Evolutionary conservation across 176 grass and related monocot genomes (phyloP).

Genomic region (Raddia distichophylla): DNA sequence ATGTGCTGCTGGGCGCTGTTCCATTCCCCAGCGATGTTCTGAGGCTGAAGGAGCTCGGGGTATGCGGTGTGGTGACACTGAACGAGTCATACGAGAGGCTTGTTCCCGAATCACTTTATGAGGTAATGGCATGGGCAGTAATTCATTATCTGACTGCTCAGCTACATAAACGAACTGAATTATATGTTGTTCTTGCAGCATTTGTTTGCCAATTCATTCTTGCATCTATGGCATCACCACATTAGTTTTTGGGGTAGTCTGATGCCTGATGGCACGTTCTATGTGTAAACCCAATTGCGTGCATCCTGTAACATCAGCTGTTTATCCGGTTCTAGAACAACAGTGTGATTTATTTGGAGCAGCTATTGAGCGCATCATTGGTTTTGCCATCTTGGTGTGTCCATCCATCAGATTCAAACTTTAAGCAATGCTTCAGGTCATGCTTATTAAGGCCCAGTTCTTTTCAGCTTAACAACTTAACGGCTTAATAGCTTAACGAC

Average conservation of each 20-base stretch:
- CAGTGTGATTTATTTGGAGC: not conserved
- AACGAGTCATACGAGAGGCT: constrained; percentile 96
- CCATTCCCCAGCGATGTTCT: constrained; percentile 86
- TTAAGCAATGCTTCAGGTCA: not conserved
- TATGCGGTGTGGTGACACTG: constrained; percentile 83
- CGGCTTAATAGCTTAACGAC: too few species aligned
- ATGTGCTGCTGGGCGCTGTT: constrained; percentile 86
- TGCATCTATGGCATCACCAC: not conserved
- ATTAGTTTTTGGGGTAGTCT: not conserved
- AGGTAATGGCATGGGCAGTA: constrained; percentile 45
- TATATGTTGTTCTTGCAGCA: not conserved
- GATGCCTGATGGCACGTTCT: not conserved
- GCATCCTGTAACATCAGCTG: not conserved
- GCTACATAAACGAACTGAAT: not conserved
- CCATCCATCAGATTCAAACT: not conserved
- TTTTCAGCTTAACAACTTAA: too few species aligned
- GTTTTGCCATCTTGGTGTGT: constrained; percentile 7
- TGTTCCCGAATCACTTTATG: constrained; percentile 71
- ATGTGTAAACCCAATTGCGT: not conserved
- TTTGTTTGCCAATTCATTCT: constrained; percentile 18
- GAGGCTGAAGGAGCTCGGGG: constrained; percentile 77
- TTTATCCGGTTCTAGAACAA: not conserved
- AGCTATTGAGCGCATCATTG: not conserved
- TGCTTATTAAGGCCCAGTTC: too few species aligned
- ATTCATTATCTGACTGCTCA: constrained; percentile 6